Evolutionary conservation across 305 asterid species (phyloP).

Genomic region (Fraxinus dipetala): DNA sequence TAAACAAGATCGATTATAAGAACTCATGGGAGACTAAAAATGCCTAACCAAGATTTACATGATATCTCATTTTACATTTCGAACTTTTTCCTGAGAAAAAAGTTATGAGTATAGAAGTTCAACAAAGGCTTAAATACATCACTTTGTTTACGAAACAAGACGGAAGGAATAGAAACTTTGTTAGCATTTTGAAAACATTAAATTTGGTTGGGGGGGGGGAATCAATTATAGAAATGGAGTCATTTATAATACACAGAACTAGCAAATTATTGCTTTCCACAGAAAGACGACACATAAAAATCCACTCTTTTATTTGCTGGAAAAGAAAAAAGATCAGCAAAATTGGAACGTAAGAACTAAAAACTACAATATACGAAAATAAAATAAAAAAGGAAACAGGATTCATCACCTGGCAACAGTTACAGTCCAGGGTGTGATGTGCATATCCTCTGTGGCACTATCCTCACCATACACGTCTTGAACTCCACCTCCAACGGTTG

Average conservation of each 20-base stretch:
- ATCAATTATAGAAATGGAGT: background rate
- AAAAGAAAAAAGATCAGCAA: constrained; percentile 15
- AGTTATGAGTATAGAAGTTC: background rate
- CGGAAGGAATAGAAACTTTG: background rate
- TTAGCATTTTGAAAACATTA: background rate
- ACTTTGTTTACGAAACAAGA: background rate
- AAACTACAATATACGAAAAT: constrained; percentile 9
- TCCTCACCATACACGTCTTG: constrained; percentile 15
- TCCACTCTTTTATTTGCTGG: background rate
- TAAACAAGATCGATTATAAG: background rate
- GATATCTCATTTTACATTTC: background rate
- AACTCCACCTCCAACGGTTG: constrained; percentile 17
- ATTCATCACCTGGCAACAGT: constrained; percentile 35
- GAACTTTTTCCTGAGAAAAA: background rate
- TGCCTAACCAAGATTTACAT: background rate
- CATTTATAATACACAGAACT: background rate
- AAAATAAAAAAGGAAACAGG: constrained; percentile 2
- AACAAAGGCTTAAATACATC: background rate
- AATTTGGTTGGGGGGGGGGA: background rate
- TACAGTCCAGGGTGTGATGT: constrained; percentile 17
- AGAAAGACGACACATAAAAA: background rate
- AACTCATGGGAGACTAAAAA: background rate
- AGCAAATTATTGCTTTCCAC: background rate
- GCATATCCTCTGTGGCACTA: constrained; percentile 11
- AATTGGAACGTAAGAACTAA: constrained; percentile 28